Base-by-base conservation (phyloP, 768 basidiomycete genomes). In the Lentinula edodes region DNA sequence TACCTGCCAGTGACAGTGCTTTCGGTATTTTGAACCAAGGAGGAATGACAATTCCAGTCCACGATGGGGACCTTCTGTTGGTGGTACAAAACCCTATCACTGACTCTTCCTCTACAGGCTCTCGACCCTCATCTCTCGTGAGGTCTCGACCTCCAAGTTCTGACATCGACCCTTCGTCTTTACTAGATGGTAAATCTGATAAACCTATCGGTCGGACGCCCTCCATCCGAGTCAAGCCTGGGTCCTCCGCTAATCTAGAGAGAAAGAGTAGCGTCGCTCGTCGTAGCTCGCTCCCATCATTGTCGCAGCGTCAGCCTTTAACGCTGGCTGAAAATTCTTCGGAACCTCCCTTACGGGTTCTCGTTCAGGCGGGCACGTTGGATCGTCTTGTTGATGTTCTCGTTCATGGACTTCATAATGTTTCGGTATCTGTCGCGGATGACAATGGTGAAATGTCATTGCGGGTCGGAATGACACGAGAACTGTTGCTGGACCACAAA, bases 371-470 rank as follows among this genome's bases (percentile, higher is more conserved):
- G 2, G 92, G 91, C 8, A 90, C 91, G 0, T 74, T 93, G 15
- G 88, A 88, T 62, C 78, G 83, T 32, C 76, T 94, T 1, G 88
- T 93, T 9, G 84, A 86, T 45, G 81, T 92, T 9, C 80, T 94
- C 15, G 85, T 91, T 0, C 87, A 90, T 67, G 92, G 92, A 3
- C 75, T 93, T 18, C 84, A 84, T 52, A 86, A 86, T 36, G 84
- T 93, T 4, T 87, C 88, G 0, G 90, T 92, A 0, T 87, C 89
- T 0, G 88, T 91, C 4, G 85, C 92, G 0, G 91, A 94, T 65
- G 91, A 93, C 68, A 93, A 91, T 66, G 92, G 92, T 0, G 90
- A 93, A 71, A 91, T 89, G 76, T 85, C 90, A 0, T 71, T 93
- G 46, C 76, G 85, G 20, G 89, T 90, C 64, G 85, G 86, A 1